Percentiles rank a stretch among this genome's conserved stretches.
These are phyloP conservation scores for Colletotrichum spaethianum DNA, from an alignment of 2,329 filamentous ascomycete genomes.

Conservation along the genomic window DNA sequence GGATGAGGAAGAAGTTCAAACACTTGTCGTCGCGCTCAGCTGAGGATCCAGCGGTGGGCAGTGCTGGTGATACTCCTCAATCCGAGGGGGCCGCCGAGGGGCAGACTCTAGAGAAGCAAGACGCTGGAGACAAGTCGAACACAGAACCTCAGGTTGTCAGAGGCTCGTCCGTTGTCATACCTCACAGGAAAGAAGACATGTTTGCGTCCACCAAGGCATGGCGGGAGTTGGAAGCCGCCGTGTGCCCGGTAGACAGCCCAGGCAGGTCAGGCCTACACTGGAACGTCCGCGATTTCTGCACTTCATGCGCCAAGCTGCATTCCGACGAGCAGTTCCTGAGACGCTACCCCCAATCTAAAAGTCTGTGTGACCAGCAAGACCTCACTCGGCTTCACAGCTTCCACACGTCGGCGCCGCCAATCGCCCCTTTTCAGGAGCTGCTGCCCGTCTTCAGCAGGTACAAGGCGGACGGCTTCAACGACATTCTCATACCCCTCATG, in stretches of 20 bases:
- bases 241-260: conserved; percentile 75
- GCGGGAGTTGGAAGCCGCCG: conserved; percentile 59
- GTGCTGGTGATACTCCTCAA: conserved; percentile 32
- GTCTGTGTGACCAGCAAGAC: conserved; percentile 84
- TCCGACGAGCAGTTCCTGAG: conserved; percentile 76
- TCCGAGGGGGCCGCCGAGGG: neutral
- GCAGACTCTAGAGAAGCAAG: conserved; percentile 16
- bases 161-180: neutral
- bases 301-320: conserved; percentile 73
- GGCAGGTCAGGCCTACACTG: conserved; percentile 72
- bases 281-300: conserved; percentile 76
- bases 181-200: neutral
- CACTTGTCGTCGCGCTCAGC: conserved; percentile 65
- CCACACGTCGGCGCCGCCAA: conserved; percentile 74
- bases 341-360: conserved; percentile 75
- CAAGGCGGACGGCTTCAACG: conserved; percentile 79
- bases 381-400: conserved; percentile 81
- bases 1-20: conserved; percentile 55
- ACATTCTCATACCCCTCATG: conserved; percentile 80
- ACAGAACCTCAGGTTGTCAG: neutral
- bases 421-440: conserved; percentile 74
- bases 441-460: conserved; percentile 83
- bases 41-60: conserved; percentile 15
- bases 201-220: conserved; percentile 48
- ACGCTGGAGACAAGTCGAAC: conserved; percentile 1